Base-by-base conservation (phyloP, 441 rosid genomes). In the Mallotus repandus region DNA sequence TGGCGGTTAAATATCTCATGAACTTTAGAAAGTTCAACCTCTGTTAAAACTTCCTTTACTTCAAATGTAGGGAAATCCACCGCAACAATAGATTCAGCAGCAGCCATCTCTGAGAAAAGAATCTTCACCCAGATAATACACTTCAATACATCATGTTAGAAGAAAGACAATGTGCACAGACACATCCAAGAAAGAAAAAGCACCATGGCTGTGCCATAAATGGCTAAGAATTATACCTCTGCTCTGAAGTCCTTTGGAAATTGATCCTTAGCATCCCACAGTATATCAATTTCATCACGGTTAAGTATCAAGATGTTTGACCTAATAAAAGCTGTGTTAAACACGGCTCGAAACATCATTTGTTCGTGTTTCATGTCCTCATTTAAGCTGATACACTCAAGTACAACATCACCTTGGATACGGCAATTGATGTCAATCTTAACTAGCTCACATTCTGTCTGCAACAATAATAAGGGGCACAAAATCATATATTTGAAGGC, bases 21-120 rank as follows among this genome's bases (percentile, higher is more conserved):
- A 82, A 93, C 99, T 83, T 89, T 91, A 70, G 91, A 85, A 85
- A 95, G 93, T 77, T 92, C 98, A 85, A 93, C 99, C 70, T 88
- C 75, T 0, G 96, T 95, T 78, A 95, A 91, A 74, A 96, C 98
- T 55, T 87, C 97, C 78, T 89, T 89, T 73, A 84, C 98, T 78
- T 91, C 94, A 76, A 88, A 82, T 81, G 81, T 75, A 35, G 90
- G 75, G 81, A 91, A 83, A 77, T 90, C 88, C 63, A 88, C 80
- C 63, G 87, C 66, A 72, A 77, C 84, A 84, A 93, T 18, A 16
- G 91, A 87, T 57, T 91, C 87, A 64, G 90, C 86, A 70, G 92
- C 86, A 84, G 93, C 96, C 93, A 89, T 86, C 76, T 95, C 98
- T 63, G 99, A 93, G 89, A 95, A 95, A 83, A 95, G 90, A 87